Conservation (phyloP, 257 asterid species). For the Sherardia arvensis region DNA sequence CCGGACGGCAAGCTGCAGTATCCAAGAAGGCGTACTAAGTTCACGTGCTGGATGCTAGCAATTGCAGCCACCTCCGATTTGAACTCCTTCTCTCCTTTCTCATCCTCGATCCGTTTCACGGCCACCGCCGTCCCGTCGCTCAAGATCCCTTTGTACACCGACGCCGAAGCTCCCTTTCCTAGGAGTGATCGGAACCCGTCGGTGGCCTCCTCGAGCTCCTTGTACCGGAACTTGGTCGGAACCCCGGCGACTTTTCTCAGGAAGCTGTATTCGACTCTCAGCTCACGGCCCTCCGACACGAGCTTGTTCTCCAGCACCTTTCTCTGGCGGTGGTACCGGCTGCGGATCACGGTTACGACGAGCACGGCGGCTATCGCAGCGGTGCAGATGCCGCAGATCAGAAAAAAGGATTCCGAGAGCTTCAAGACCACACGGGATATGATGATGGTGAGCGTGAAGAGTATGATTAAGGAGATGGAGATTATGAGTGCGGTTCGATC, state of each 20-base stretch:
- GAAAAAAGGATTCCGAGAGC: constrained; percentile 38
- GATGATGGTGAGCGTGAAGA: constrained; percentile 30
- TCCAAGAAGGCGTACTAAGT: constrained; percentile 67
- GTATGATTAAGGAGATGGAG: constrained; percentile 22
- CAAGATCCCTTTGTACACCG: constrained; percentile 56
- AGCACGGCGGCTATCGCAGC: constrained; percentile 50
- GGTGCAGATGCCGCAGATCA: constrained; percentile 45
- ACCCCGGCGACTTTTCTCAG: constrained; percentile 75
- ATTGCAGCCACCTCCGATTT: constrained; percentile 72
- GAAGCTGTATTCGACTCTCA: constrained; percentile 69
- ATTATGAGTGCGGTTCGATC: constrained; percentile 36
- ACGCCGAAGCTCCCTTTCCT: constrained; percentile 64
- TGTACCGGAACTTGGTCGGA: constrained; percentile 53
- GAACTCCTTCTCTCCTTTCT: constrained; percentile 52
- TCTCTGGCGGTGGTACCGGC: constrained; percentile 31
- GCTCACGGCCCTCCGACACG: constrained; percentile 57
- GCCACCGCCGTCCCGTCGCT: constrained; percentile 57
- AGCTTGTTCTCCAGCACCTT: constrained; percentile 30
- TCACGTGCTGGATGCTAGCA: constrained; percentile 70
- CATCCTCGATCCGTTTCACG: constrained; percentile 69
- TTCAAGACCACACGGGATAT: constrained; percentile 37
- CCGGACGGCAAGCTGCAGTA: constrained; percentile 42
- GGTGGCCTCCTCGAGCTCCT: constrained; percentile 67
- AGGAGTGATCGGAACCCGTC: constrained; percentile 44
- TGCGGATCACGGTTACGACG: constrained; percentile 21